Evolutionary conservation across 2,329 filamentous ascomycete genomes (phyloP).

Genomic region (Calonectria pauciramosa): DNA sequence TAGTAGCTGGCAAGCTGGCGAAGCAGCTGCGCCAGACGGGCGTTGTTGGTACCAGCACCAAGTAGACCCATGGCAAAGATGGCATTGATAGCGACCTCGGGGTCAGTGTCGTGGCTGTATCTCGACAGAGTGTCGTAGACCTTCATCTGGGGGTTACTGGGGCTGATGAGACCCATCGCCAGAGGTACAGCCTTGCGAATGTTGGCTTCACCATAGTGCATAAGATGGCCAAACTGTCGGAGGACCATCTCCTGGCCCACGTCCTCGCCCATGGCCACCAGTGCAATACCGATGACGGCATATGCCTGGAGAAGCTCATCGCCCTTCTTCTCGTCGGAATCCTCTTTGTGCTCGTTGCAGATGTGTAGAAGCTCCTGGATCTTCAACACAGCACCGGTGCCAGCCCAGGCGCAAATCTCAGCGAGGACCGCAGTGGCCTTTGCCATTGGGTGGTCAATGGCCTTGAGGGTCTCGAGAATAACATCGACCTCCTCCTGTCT

Average conservation of each 20-base stretch:
- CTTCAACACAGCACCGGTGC: constrained; percentile 96
- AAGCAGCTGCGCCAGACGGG: constrained; percentile 92
- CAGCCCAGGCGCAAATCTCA: constrained; percentile 98
- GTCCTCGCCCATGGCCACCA: constrained; percentile 98
- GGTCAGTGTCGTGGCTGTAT: constrained; percentile 99
- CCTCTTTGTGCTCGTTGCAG: constrained; percentile 97
- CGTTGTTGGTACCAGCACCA: constrained; percentile 98
- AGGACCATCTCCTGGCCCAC: constrained; percentile 99
- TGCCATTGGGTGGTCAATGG: constrained; percentile 95
- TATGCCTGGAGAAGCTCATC: constrained; percentile 97
- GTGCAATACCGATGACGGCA: constrained; percentile 91
- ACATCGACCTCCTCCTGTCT: constrained; percentile 99
- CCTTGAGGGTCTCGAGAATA: constrained; percentile 95
- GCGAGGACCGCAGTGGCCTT: constrained; percentile 95
- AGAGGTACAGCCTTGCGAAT: constrained; percentile 96
- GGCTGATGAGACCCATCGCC: constrained; percentile 95
- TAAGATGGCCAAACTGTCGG: constrained; percentile 95
- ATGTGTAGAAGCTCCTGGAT: constrained; percentile 97
- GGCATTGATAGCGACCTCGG: constrained; percentile 96
- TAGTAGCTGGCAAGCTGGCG: constrained; percentile 98
- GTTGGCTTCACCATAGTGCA: constrained; percentile 99
- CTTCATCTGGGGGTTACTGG: constrained; percentile 99
- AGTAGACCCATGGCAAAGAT: constrained; percentile 99
- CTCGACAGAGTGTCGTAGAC: constrained; percentile 97
- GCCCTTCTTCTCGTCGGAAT: constrained; percentile 93